These are phyloP conservation scores for Ammopiptanthus mongolicus DNA, from an alignment of 306 rosid species.

Conservation along the genomic window DNA sequence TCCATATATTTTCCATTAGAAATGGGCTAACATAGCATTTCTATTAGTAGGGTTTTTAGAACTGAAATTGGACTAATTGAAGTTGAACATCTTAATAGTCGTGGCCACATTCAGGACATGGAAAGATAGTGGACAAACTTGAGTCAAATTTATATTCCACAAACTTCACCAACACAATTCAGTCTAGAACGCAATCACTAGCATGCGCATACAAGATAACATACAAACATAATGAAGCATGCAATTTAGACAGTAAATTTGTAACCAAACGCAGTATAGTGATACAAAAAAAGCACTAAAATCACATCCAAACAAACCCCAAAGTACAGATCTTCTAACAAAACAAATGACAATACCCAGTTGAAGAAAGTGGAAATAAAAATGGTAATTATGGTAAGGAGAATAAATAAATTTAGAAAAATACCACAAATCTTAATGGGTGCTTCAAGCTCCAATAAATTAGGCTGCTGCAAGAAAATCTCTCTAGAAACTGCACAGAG, in stretches of 20 bases:
- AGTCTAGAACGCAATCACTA: no score
- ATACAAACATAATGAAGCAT: not conserved
- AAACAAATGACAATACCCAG: not conserved
- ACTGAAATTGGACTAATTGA: not conserved
- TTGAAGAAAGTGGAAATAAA: not conserved
- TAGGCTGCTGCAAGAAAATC: slow-evolving; percentile 84
- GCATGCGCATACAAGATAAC: not conserved
- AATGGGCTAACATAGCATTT: not conserved
- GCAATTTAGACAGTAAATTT: not conserved
- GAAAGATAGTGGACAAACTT: not conserved
- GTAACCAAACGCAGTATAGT: not conserved
- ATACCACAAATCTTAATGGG: slow-evolving; percentile 98
- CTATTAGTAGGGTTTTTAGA: not conserved
- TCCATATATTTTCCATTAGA: not conserved
- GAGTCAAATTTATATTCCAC: slow-evolving; percentile 6
- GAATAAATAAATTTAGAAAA: not conserved
- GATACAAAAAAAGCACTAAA: not conserved
- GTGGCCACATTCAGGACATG: not conserved
- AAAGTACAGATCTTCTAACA: not conserved
- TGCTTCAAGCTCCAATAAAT: slow-evolving; percentile 85
- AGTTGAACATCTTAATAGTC: not conserved
- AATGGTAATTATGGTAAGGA: not conserved
- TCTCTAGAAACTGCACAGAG: slow-evolving; percentile 68
- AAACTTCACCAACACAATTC: no score
- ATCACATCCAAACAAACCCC: not conserved